Evolutionary conservation across 2,329 filamentous ascomycete genomes (phyloP), one percentile per base, ranked within the genome.

Genomic region (Pseudogymnoascus sp.): DNA sequence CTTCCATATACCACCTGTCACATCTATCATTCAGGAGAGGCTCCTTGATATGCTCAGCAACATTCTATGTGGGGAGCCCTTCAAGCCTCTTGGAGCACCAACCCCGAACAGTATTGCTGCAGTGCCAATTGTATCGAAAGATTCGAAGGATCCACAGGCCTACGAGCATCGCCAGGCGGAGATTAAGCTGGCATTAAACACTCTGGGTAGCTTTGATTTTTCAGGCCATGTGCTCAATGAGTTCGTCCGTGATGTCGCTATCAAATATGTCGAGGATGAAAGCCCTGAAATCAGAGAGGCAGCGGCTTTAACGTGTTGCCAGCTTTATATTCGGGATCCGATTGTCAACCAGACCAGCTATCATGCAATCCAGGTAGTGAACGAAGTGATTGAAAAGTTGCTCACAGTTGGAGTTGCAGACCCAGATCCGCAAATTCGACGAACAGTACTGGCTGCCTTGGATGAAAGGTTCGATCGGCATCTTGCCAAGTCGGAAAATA

Each of bases 261-360:
- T 99, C 72, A 95, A 93, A 74, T 99, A 97, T 70, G 93, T 99
- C 45, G 93, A 99, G 69, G 95, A 96, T 67, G 93, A 97, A 69
- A 96, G 96, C 70, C 83, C 91, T 0, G 90, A 96, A 68, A 97
- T 96, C 61, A 86, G 95, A 65, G 93, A 96, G 75, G 95, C 95
- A 14, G 93, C 95, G 2, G 93, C 95, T 14, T 81, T 99, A 66
- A 99, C 96, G 4, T 97, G 95, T 76, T 99, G 96, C 73, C 96
- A 99, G 75, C 84, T 99, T 54, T 97, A 97, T 72, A 90, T 97
- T 54, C 88, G 91, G 69, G 96, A 99, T 73, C 95, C 95, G 0
- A 97, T 99, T 68, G 92, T 99, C 71, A 95, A 96, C 71, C 95
- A 99, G 77, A 97, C 93, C 5, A 97, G 95, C 74, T 91, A 93